Evolutionary conservation across 2,329 filamentous ascomycete genomes (phyloP), one percentile per base, ranked within the genome.

Genomic region (Diplodia scrobiculata): DNA sequence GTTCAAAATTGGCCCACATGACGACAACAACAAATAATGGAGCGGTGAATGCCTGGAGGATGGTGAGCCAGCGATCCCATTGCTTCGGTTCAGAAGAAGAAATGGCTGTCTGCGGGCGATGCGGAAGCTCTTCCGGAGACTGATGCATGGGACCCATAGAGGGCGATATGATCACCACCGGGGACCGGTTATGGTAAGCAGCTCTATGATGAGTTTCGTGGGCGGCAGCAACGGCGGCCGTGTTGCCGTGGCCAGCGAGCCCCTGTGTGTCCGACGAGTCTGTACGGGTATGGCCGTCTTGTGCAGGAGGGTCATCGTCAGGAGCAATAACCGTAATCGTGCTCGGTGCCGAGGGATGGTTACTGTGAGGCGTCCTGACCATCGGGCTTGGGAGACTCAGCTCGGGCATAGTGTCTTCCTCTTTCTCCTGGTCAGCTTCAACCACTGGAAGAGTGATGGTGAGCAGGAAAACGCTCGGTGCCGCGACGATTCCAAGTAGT

Each of bases 31-130:
- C 86, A 77, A 98, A 97, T 25, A 95, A 73, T 0, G 95, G 95
- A 0, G 93, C 92, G 0, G 90, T 91, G 74, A 97, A 92, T 58
- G 95, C 84, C 73, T 99, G 96, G 10, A 95, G 77, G 13, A 88
- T 86, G 13, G 96, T 85, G 3, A 99, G 86, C 94, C 95, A 99
- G 63, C 92, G 86, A 72, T 93, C 96, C 93, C 95, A 98, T 34
- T 87, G 83, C 65, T 84, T 62, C 2, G 78, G 72, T 53, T 70
- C 73, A 47, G 63, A 25, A 36, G 71, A 67, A 63, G 70, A 45
- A 51, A 25, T 10, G 36, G 65, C 50, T 17, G 65, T 50, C 32
- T 63, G 69, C 17, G n/a, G 67, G 36, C 55, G 21, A 59, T 62
- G 65, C 10, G 72, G 72, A 4, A 78, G 68, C 58, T 75, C 69